A percentile compares a stretch with the other conserved stretches of the same genome.
phyloP scores from a whole-genome alignment of 495 filamentous ascomycete species.

The Neurospora sp. region DNA sequence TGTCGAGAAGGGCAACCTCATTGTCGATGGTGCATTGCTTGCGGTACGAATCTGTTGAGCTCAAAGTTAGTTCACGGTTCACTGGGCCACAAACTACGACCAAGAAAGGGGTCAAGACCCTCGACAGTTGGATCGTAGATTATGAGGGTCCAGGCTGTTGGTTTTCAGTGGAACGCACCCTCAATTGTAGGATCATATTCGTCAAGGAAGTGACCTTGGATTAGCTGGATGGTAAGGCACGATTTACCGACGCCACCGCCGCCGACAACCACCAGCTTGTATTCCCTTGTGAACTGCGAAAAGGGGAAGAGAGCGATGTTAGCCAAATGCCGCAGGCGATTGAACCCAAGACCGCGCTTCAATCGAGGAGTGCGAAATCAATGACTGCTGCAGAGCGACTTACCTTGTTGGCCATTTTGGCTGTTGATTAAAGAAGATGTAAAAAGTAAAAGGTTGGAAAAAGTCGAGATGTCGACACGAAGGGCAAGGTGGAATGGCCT shows the following conservation, averaged over 20 bases:
- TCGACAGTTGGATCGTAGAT: neutral
- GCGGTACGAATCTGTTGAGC: constrained; percentile 79
- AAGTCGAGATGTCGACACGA: neutral
- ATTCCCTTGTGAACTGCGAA: constrained; percentile 89
- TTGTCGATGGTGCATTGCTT: constrained; percentile 99
- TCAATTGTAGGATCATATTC: constrained; percentile 99
- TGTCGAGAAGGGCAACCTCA: constrained; percentile 92
- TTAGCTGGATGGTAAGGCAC: constrained; percentile 97
- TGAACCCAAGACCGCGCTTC: neutral
- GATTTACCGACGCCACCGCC: constrained; percentile 98
- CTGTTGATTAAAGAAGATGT: neutral
- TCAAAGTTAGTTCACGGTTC: constrained; percentile 3
- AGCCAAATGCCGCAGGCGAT: constrained; percentile 2
- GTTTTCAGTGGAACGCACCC: constrained; percentile 47
- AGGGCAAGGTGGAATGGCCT: neutral
- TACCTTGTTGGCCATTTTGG: neutral
- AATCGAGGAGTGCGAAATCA: neutral
- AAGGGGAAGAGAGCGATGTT: neutral
- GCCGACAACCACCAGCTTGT: constrained; percentile 96
- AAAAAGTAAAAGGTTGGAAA: neutral
- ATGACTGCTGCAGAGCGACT: neutral
- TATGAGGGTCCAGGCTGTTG: neutral
- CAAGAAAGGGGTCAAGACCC: neutral
- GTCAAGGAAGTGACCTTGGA: constrained; percentile 97
- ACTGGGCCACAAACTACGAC: neutral